Evolutionary conservation across 192 early-diverging fungal genomes (phyloP).

Genomic region (Entophlyctis luteolus): DNA sequence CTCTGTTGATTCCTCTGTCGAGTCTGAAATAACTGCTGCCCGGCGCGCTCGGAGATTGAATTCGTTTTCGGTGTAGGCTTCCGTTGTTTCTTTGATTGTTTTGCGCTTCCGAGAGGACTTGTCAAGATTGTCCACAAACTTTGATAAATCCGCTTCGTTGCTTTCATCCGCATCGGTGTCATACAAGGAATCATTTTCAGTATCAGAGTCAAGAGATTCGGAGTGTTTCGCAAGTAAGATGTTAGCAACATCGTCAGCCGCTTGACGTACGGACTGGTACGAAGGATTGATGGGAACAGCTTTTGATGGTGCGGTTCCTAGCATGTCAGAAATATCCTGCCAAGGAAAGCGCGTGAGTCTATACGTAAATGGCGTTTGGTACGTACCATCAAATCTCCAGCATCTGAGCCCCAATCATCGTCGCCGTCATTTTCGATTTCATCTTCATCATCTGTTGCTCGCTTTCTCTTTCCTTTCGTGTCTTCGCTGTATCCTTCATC

Average conservation of each 20-base stretch:
- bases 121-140: constrained; percentile 59
- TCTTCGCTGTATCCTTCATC: constrained; percentile 21
- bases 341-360: background rate
- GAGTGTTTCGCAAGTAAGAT: constrained; percentile 20
- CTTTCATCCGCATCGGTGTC: constrained; percentile 1
- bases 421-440: constrained; percentile 32
- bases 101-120: constrained; percentile 43
- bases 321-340: constrained; percentile 7
- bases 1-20: constrained; percentile 38
- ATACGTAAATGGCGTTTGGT: constrained; percentile 33
- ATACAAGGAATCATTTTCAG: constrained; percentile 23
- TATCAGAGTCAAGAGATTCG: background rate
- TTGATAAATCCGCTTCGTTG: constrained; percentile 8
- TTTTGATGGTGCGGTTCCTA: background rate
- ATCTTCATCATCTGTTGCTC: constrained; percentile 33
- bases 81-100: constrained; percentile 57
- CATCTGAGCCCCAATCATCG: constrained; percentile 40
- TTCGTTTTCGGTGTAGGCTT: constrained; percentile 71
- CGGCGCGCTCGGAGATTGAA: constrained; percentile 46
- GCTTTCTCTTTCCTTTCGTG: constrained; percentile 28
- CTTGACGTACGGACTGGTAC: constrained; percentile 4
- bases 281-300: constrained; percentile 6
- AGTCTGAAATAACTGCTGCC: constrained; percentile 14
- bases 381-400: constrained; percentile 52
- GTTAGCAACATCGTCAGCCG: background rate